A percentile compares a stretch with the other conserved stretches of the same genome.
phyloP scores from a whole-genome alignment of 805 yeast genomes.

The Metschnikowia aberdeeniae region DNA sequence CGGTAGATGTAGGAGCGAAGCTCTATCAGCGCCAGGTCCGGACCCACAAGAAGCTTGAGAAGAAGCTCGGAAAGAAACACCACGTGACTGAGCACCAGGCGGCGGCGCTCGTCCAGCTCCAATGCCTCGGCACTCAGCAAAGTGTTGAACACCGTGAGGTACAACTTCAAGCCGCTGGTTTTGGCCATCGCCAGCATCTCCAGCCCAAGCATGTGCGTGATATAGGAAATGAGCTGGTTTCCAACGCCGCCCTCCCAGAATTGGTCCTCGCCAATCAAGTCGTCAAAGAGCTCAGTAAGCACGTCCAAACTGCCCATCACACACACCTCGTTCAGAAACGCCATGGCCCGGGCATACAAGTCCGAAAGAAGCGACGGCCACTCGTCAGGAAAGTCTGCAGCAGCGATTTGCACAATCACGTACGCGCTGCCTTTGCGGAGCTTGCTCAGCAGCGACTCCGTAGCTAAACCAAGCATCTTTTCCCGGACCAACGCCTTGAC shows the following conservation, averaged over 20 bases:
- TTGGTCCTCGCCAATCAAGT: conserved; percentile 79
- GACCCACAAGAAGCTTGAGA: conserved; percentile 4
- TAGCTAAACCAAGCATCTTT: conserved; percentile 46
- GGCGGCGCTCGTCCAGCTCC: conserved; percentile 32
- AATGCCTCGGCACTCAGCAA: conserved; percentile 49
- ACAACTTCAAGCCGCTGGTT: conserved; percentile 46
- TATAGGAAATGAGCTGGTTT: conserved; percentile 45
- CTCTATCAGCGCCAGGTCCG: conserved; percentile 15
- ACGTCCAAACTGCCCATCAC: conserved; percentile 56
- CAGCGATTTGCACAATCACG: conserved; percentile 78
- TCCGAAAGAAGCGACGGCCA: conserved; percentile 72
- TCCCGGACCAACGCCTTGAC: conserved; percentile 50
- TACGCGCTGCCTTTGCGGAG: conserved; percentile 66
- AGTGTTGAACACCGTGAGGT: conserved; percentile 50
- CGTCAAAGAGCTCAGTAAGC: conserved; percentile 77
- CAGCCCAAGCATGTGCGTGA: conserved; percentile 39
- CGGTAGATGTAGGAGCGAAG: conserved; percentile 28
- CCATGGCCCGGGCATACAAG: conserved; percentile 41
- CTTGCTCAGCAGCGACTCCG: conserved; percentile 46
- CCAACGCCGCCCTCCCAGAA: conserved; percentile 78
- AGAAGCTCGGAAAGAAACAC: conserved; percentile 11
- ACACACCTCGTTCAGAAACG: conserved; percentile 25
- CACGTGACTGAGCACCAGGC: conserved; percentile 29
- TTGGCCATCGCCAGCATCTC: conserved; percentile 34
- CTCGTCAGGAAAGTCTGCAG: conserved; percentile 90